Base-by-base conservation (phyloP, 768 basidiomycete genomes). In the Pisolithus marmoratus region DNA sequence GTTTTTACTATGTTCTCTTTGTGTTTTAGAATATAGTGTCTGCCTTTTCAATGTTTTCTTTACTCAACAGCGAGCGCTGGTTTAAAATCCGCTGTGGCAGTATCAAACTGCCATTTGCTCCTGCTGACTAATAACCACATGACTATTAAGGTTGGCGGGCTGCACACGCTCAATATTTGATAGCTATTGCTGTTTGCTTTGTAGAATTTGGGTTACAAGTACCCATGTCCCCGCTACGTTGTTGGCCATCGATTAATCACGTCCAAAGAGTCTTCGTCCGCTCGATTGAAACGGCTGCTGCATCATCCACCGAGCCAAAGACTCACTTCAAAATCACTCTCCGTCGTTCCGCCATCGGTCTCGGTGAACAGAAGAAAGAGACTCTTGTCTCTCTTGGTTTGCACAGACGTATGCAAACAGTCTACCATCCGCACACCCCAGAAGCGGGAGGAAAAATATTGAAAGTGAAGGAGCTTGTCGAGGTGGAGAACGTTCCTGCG, bases 271-370 rank as follows among this genome's bases (percentile, higher is more conserved):
- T 38, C 8, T n/a, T 59, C 9, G 38, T 46, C 5, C 62, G 62
- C 24, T 41, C 50, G 26, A 56, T 56, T 24, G 22, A 60, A 9
- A 11, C 55, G 17, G 11, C 44, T 20, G 8, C 34, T 11, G 9
- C 49, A 40, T 37, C 47, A 27, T 40, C 48, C 15, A 38, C 42
- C 3, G 52, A 52, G 43, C 71, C 75, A 49, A 72, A 69, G 27
- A 90, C 93, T 0, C 90, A 95, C 69, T 94, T 80, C 74, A 89
- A 88, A 73, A 86, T 97, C 60, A 95, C 93, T 19, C 83, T 94
- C 26, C 80, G 80, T 9, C 87, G 94, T 50, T 94, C 93, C 5
- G 85, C 83, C 46, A 94, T 94, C 55, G 85, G 90, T 1, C 80
- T 95, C 8, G 85, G 87, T 3, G 73, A 81, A 52, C 77, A 77